A percentile compares a stretch with the other conserved stretches of the same genome.
These are phyloP conservation scores for Aphanoascus verrucosus DNA, from an alignment of 2,329 filamentous ascomycete species.

Conservation along the genomic window DNA sequence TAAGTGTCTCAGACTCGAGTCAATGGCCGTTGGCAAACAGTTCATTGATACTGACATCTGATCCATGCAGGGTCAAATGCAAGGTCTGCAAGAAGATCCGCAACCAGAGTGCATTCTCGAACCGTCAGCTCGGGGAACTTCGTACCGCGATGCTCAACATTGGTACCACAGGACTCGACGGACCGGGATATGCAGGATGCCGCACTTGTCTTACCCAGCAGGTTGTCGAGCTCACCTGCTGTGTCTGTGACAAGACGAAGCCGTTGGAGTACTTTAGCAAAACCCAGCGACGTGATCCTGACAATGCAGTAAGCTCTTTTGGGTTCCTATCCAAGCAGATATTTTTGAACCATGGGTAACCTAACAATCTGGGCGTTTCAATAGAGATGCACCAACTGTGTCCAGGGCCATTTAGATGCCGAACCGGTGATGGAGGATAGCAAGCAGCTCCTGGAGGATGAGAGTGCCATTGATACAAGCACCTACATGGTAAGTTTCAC, in stretches of 20 bases:
- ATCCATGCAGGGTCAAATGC: constrained; percentile 39
- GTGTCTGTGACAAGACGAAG: constrained; percentile 39
- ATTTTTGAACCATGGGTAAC: neutral
- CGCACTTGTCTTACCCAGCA: constrained; percentile 35
- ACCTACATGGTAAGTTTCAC: constrained; percentile 5
- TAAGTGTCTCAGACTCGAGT: constrained; percentile 15
- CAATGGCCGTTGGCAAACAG: neutral
- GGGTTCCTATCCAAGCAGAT: neutral
- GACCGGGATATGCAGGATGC: constrained; percentile 31
- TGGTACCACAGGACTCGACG: constrained; percentile 14
- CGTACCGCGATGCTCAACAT: constrained; percentile 20
- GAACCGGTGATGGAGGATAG: constrained; percentile 27
- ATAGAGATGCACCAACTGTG: constrained; percentile 36
- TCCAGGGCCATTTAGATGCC: constrained; percentile 26
- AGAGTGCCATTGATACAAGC: constrained; percentile 1
- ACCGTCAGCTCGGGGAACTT: constrained; percentile 36
- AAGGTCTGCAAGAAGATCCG: constrained; percentile 37
- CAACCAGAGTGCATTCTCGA: constrained; percentile 33
- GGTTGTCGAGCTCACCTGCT: constrained; percentile 40
- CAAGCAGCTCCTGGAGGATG: constrained; percentile 19
- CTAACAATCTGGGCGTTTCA: neutral
- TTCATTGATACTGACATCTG: neutral
- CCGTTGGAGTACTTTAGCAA: constrained; percentile 42
- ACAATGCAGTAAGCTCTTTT: constrained; percentile 35
- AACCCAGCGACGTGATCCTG: constrained; percentile 37